phyloP scores from a whole-genome alignment of 1,139 yeast genomes.

The Suhomyces bolitotheri region DNA sequence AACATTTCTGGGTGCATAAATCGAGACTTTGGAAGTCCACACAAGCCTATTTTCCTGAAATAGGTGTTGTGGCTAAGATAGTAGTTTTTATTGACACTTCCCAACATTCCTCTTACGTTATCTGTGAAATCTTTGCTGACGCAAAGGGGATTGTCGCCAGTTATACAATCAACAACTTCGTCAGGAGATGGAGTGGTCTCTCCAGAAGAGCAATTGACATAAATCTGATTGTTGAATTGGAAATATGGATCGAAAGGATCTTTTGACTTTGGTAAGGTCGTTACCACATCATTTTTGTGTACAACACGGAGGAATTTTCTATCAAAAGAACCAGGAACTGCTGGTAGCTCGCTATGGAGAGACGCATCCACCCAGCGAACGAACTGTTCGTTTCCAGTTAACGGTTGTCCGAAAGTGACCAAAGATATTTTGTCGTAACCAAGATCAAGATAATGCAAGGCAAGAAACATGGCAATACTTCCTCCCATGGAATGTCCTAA shows the following conservation, averaged over 20 bases:
- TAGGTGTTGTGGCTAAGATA: slow-evolving; percentile 48
- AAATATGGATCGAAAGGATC: slow-evolving; percentile 29
- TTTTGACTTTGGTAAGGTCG: slow-evolving; percentile 42
- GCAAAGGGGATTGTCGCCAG: slow-evolving; percentile 38
- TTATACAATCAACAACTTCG: slow-evolving; percentile 35
- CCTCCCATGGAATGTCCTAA: slow-evolving; percentile 59
- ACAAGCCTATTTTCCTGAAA: slow-evolving; percentile 48
- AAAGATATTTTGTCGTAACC: slow-evolving; percentile 36
- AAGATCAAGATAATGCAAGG: slow-evolving; percentile 38
- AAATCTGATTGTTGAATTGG: slow-evolving; percentile 49
- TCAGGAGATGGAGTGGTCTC: slow-evolving; percentile 26
- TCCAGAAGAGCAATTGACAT: slow-evolving; percentile 39
- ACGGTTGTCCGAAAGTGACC: slow-evolving; percentile 55
- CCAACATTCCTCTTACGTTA: slow-evolving; percentile 13
- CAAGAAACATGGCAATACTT: slow-evolving; percentile 43
- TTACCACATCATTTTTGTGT: slow-evolving; percentile 48
- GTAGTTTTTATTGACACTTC: slow-evolving; percentile 20
- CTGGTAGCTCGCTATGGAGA: slow-evolving; percentile 29
- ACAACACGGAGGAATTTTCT: slow-evolving; percentile 44
- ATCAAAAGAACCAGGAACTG: slow-evolving; percentile 23
- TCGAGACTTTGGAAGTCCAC: slow-evolving; percentile 31
- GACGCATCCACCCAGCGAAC: slow-evolving; percentile 39
- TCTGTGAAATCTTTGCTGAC: slow-evolving; percentile 36
- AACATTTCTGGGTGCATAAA: neutral
- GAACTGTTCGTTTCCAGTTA: slow-evolving; percentile 46